Evolutionary conservation across 2,329 filamentous ascomycete species (phyloP).

Genomic region (Leptodontidium sp.): DNA sequence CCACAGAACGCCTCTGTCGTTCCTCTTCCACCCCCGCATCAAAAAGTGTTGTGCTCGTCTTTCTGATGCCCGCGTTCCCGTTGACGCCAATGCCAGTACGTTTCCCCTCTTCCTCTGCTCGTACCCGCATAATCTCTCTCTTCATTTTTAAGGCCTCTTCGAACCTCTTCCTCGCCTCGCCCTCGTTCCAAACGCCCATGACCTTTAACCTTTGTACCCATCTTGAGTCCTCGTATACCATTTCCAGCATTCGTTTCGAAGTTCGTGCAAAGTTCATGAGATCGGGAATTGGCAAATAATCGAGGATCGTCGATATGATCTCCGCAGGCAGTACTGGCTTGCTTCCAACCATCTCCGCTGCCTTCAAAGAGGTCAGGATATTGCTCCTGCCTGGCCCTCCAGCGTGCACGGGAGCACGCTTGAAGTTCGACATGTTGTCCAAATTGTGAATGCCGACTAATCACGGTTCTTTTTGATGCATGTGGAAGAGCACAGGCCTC

Average conservation of each 20-base stretch:
- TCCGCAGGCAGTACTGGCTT: conserved; percentile 87
- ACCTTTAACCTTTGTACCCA: conserved; percentile 88
- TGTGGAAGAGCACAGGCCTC: not conserved
- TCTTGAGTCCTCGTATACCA: conserved; percentile 97
- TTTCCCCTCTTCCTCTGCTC: conserved; percentile 47
- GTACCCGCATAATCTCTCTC: conserved; percentile 62
- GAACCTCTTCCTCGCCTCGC: conserved; percentile 80
- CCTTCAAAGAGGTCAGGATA: conserved; percentile 80
- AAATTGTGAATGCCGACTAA: not conserved
- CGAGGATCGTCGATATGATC: conserved; percentile 86
- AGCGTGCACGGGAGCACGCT: conserved; percentile 43
- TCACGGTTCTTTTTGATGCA: not conserved
- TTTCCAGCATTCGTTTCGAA: conserved; percentile 89
- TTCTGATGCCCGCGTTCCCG: conserved; percentile 40
- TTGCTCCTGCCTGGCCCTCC: conserved; percentile 50
- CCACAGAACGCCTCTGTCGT: conserved; percentile 53
- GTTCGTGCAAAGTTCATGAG: conserved; percentile 85
- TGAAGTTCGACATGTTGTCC: conserved; percentile 55
- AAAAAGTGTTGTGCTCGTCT: conserved; percentile 70
- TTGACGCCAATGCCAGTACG: conserved; percentile 45
- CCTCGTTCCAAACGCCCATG: conserved; percentile 93
- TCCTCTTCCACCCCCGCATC: conserved; percentile 76
- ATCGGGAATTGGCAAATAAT: conserved; percentile 86
- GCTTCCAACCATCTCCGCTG: conserved; percentile 79
- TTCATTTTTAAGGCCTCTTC: conserved; percentile 73